These are phyloP conservation scores for Polytrichum commune DNA, from an alignment of 225 moss, liverwort and hornwort genomes.

Conservation along the genomic window DNA sequence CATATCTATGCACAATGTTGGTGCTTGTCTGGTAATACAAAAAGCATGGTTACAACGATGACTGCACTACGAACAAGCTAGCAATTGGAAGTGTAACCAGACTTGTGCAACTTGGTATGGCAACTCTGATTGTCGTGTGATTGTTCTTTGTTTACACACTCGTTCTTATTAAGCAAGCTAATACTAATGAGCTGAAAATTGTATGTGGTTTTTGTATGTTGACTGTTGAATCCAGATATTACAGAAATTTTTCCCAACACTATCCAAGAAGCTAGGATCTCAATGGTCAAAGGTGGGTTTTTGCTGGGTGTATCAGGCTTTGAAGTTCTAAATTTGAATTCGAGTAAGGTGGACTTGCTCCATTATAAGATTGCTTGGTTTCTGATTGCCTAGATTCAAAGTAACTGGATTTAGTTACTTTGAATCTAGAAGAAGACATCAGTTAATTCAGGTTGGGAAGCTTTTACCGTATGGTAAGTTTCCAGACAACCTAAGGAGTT, in stretches of 20 bases:
- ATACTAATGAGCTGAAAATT: not conserved
- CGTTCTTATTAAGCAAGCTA: too few species aligned
- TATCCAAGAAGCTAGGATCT: constrained; percentile 25
- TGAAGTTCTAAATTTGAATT: not conserved
- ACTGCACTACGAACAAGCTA: too few species aligned
- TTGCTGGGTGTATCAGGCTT: too few species aligned
- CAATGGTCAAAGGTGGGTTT: constrained; percentile 38
- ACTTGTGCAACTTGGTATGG: not conserved
- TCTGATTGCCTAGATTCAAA: too few species aligned
- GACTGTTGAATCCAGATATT: constrained; percentile 29
- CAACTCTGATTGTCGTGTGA: not conserved
- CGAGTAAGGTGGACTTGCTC: not conserved
- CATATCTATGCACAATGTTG: not conserved
- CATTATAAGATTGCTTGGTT: too few species aligned
- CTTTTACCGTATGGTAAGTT: too few species aligned
- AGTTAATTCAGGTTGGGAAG: too few species aligned
- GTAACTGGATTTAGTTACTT: too few species aligned
- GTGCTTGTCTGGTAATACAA: not conserved
- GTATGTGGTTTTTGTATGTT: not conserved
- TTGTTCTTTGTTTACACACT: too few species aligned
- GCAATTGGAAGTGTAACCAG: not conserved
- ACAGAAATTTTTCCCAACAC: constrained; percentile 38
- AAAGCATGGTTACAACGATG: too few species aligned
- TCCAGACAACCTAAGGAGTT: too few species aligned
- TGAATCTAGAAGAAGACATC: too few species aligned